Evolutionary conservation across 345 rosid genomes (phyloP).

Genomic region (Eucalyptus pumila): DNA sequence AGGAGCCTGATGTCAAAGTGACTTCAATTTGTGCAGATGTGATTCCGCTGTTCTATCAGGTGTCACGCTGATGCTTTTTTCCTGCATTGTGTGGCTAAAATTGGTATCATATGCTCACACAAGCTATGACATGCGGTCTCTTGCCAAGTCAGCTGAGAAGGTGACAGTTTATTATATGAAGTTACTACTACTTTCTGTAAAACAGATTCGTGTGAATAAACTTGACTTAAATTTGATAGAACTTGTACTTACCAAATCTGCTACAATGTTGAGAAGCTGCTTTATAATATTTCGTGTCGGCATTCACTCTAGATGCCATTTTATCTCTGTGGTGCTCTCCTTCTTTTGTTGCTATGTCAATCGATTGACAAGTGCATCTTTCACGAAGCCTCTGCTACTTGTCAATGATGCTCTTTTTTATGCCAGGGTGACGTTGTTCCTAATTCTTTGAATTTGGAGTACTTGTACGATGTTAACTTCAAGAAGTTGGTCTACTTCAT

Average conservation of each 20-base stretch:
- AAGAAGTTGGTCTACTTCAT: slow-evolving; percentile 85
- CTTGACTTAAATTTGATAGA: background rate
- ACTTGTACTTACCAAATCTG: background rate
- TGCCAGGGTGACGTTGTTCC: slow-evolving; percentile 28
- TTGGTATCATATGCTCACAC: slow-evolving; percentile 95
- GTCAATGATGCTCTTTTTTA: background rate
- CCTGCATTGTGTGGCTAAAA: slow-evolving; percentile 96
- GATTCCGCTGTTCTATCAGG: slow-evolving; percentile 88
- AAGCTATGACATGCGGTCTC: slow-evolving; percentile 63
- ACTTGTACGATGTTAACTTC: slow-evolving; percentile 37
- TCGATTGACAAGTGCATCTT: background rate
- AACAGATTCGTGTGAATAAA: background rate
- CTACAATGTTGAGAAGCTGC: background rate
- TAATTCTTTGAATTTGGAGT: slow-evolving; percentile 15
- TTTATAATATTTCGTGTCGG: background rate
- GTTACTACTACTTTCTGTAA: background rate
- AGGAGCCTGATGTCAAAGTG: background rate
- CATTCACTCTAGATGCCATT: background rate
- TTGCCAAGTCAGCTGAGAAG: slow-evolving; percentile 54
- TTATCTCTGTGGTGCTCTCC: background rate
- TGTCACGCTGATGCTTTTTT: slow-evolving; percentile 77
- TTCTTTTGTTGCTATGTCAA: background rate
- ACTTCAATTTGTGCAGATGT: slow-evolving; percentile 47
- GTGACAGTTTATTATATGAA: slow-evolving; percentile 10
- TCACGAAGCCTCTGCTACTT: background rate